Conservation (phyloP, 116 monocot species). For the Cymodocea nodosa region DNA sequence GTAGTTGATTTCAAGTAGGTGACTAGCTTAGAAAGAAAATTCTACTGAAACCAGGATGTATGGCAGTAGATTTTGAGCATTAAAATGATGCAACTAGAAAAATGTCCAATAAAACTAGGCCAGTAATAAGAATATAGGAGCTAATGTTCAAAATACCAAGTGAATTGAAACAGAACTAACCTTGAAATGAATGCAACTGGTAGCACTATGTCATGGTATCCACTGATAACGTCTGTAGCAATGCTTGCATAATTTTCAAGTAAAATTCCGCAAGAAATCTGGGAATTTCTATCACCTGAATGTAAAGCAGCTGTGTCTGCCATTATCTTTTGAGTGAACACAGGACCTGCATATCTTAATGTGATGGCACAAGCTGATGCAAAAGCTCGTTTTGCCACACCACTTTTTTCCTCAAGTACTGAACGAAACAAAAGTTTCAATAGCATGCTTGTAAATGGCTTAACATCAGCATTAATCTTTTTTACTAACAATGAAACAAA, state of each 20-base stretch:
- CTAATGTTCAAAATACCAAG: not conserved
- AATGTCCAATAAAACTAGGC: no score
- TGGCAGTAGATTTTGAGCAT: no score
- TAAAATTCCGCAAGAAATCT: conserved; percentile 77
- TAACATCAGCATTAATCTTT: conserved; percentile 64
- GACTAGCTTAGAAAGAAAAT: no score
- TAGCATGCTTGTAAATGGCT: conserved; percentile 42
- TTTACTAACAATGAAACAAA: conserved; percentile 79
- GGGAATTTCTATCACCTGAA: conserved; percentile 77
- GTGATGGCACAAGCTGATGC: conserved; percentile 72
- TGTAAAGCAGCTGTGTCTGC: conserved; percentile 74
- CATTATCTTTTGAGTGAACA: conserved; percentile 63
- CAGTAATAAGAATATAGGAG: no score
- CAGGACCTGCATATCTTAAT: conserved; percentile 56
- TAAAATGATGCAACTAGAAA: no score
- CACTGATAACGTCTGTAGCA: conserved; percentile 63
- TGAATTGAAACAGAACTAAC: conserved; percentile 16
- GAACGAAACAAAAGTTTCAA: conserved; percentile 65
- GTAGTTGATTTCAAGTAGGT: no score
- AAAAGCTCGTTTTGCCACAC: conserved; percentile 69
- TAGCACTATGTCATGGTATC: conserved; percentile 53
- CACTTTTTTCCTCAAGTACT: conserved; percentile 71
- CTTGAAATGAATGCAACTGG: conserved; percentile 82
- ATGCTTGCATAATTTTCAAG: conserved; percentile 57
- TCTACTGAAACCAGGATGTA: no score